Evolutionary conservation across 257 asterid species (phyloP), one percentile per base, ranked within the genome.

Genomic region (Gentiana dahurica): DNA sequence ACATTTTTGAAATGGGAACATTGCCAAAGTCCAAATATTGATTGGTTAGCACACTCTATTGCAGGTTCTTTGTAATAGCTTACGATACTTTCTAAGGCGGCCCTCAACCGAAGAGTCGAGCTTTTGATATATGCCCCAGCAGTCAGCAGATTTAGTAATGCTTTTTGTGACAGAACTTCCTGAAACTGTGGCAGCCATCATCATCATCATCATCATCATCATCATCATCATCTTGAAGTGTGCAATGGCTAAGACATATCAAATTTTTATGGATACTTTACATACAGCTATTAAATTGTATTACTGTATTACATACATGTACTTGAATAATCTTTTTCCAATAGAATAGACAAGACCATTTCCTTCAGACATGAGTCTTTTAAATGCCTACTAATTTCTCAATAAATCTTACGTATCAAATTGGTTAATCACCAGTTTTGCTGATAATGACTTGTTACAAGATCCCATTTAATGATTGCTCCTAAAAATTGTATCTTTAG

Each of bases 31-130:
- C 39, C 3, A 36, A 55, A 49, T n/a, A 11, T 34, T 62, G 43
- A 59, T 63, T 34, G 9, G 43, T 10, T 39, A 15, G 24, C 24
- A 47, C 67, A 49, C 45, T n/a, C 6, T 54, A 15, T 60, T 51
- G 67, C 94, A 92, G 98, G 98, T 92, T 71, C 81, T 92, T 64
- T 87, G 66, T 6, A 88, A 88, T 68, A 85, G 97, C 63, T 70
- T 92, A 73, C 78, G 94, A 38, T 92, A 92, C 52, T 92, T 62
- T 72, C 66, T 92, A 81, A 82, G 91, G 74, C 75, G 89, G 70
- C 98, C 98, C 36, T 50, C 68, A 66, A 91, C 97, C 4, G 95
- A 88, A 47, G 98, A 91, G 57, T 69, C 83, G 1, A 92, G 98
- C 61, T 92, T 92, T 66, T 92, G 87, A 82, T 58, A 57, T 65